These are phyloP conservation scores for Syzygium aqueum DNA, from an alignment of 345 rosid genomes.

Conservation along the genomic window DNA sequence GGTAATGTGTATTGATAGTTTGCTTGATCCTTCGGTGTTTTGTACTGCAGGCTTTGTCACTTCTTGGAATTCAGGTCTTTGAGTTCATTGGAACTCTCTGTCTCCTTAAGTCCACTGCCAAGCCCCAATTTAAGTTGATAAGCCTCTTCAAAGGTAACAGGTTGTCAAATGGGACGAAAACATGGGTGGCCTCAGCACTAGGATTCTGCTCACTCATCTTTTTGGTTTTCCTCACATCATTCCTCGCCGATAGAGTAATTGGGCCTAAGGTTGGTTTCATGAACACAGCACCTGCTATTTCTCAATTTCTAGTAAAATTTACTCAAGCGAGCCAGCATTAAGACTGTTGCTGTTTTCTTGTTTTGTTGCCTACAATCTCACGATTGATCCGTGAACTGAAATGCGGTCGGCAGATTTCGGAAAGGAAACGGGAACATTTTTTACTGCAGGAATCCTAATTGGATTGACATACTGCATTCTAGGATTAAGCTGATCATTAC, in stretches of 20 bases:
- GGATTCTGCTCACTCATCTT: constrained; percentile 49
- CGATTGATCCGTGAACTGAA: not conserved
- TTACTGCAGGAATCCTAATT: not conserved
- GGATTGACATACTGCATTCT: not conserved
- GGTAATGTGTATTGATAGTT: not conserved
- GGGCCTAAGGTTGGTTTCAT: constrained; percentile 45
- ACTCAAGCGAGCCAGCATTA: not conserved
- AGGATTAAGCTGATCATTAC: not conserved
- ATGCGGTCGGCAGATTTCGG: not conserved
- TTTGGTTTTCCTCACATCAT: constrained; percentile 43
- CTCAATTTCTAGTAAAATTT: not conserved
- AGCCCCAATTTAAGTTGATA: constrained; percentile 29
- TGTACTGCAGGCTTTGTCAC: constrained; percentile 40
- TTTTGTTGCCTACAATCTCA: not conserved
- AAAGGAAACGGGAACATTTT: not conserved
- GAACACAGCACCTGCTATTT: not conserved
- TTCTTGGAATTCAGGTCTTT: constrained; percentile 38
- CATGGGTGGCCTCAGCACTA: constrained; percentile 55
- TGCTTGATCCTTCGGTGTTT: not conserved
- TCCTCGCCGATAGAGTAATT: constrained; percentile 29
- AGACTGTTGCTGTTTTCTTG: not conserved
- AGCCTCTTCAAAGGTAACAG: constrained; percentile 24
- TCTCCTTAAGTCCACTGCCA: constrained; percentile 39
- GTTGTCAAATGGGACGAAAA: constrained; percentile 29
- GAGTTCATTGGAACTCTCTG: constrained; percentile 50